These are phyloP conservation scores for Physcomitrium patens DNA, from an alignment of 225 moss, liverwort and hornwort species.

Conservation along the genomic window DNA sequence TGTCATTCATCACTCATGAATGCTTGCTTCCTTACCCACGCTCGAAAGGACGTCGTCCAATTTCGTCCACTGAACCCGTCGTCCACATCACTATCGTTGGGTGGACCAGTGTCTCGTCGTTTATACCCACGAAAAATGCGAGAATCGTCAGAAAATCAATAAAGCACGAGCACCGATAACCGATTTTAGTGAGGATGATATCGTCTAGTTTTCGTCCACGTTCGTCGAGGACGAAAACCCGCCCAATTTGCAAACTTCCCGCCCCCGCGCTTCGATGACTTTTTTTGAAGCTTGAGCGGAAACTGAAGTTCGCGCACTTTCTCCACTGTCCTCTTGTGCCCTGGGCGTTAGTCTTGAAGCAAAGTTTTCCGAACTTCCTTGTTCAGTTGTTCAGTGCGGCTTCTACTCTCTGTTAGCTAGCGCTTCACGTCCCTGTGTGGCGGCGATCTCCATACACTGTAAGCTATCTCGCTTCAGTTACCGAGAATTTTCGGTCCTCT, in stretches of 20 bases:
- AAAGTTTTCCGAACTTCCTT: too few relatives aligned
- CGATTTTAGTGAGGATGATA: not conserved
- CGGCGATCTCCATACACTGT: conserved; percentile 17
- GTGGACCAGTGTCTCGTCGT: not conserved
- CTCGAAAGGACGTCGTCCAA: not conserved
- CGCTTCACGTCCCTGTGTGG: not conserved
- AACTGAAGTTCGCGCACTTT: conserved; percentile 50
- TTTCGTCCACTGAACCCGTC: not conserved
- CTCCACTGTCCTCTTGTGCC: not conserved
- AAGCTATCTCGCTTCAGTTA: conserved; percentile 22
- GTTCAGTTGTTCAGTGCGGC: not conserved
- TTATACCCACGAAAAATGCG: not conserved
- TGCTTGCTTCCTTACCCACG: not conserved
- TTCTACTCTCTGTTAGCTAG: not conserved
- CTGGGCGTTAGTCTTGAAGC: not conserved
- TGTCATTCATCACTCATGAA: not conserved
- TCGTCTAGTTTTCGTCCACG: conserved; percentile 22
- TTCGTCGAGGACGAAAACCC: not conserved
- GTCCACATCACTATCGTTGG: not conserved
- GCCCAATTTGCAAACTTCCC: conserved; percentile 30
- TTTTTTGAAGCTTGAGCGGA: conserved; percentile 34
- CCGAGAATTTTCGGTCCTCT: not conserved
- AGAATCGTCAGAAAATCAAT: not conserved
- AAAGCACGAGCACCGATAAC: not conserved
- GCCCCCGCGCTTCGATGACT: conserved; percentile 40